These are phyloP conservation scores for Thielaviopsis euricoi DNA, from an alignment of 2,329 filamentous ascomycete genomes.

Conservation along the genomic window DNA sequence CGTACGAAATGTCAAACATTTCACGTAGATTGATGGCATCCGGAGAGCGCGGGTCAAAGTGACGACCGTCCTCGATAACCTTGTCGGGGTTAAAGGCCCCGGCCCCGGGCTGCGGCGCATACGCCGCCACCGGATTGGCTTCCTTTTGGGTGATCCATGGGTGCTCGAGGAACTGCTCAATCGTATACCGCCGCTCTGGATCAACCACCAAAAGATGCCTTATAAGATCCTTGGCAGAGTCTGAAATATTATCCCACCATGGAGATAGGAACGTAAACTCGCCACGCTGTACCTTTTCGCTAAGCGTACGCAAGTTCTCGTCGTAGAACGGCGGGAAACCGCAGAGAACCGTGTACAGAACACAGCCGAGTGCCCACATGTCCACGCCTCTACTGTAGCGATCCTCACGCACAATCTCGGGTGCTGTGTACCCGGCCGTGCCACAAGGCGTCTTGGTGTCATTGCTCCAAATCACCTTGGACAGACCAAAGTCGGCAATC, in stretches of 20 bases:
- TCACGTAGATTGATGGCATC: constrained; percentile 90
- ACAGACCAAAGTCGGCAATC: constrained; percentile 93
- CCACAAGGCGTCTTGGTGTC: constrained; percentile 99
- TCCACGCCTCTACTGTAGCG: constrained; percentile 97
- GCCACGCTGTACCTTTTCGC: constrained; percentile 90
- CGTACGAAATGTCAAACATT: constrained; percentile 96
- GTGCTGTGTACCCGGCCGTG: constrained; percentile 93
- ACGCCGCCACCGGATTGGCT: constrained; percentile 27
- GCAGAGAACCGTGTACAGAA: constrained; percentile 89
- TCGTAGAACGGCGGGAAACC: constrained; percentile 98
- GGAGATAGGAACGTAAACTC: constrained; percentile 96
- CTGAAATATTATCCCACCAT: constrained; percentile 98
- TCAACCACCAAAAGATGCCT: constrained; percentile 88
- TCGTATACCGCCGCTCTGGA: constrained; percentile 86
- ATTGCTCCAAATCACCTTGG: constrained; percentile 95
- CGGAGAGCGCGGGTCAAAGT: constrained; percentile 86
- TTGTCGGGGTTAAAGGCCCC: constrained; percentile 40
- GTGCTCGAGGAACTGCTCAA: constrained; percentile 81
- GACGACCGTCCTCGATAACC: constrained; percentile 42
- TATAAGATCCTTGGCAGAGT: constrained; percentile 84
- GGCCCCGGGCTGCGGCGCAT: neutral
- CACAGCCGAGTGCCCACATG: constrained; percentile 97
- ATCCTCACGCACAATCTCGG: constrained; percentile 98
- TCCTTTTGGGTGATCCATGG: constrained; percentile 70
- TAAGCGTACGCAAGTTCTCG: constrained; percentile 90